These are phyloP conservation scores for Syzygium oleosum DNA, from an alignment of 345 rosid species.

Conservation along the genomic window DNA sequence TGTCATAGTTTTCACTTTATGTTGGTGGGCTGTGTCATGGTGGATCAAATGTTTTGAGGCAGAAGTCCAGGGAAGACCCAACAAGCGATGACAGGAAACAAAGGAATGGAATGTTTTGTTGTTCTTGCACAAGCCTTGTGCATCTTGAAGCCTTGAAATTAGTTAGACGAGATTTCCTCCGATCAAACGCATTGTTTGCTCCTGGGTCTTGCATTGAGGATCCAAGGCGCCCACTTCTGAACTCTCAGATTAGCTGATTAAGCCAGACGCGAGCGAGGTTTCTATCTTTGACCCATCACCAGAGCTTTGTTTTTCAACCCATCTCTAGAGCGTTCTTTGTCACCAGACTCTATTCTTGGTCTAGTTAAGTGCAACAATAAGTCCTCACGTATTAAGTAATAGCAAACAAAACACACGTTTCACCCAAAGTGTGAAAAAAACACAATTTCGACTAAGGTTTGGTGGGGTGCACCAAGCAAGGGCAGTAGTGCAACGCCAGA, in stretches of 20 bases:
- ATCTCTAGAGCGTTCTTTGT: too few species aligned
- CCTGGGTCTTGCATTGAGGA: not conserved
- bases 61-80: not conserved
- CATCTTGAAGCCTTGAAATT: too few species aligned
- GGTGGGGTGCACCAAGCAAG: slow-evolving; percentile 9
- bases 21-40: not conserved
- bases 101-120: not conserved
- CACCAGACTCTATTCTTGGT: too few species aligned
- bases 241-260: not conserved
- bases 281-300: not conserved
- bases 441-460: not conserved
- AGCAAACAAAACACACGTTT: too few species aligned
- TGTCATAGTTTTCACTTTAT: not conserved
- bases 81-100: not conserved
- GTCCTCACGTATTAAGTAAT: too few species aligned
- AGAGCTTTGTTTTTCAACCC: not conserved
- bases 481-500: slow-evolving; percentile 3
- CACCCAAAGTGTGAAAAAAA: too few species aligned
- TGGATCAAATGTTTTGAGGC: not conserved
- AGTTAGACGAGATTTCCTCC: too few species aligned
- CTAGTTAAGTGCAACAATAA: too few species aligned
- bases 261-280: not conserved
- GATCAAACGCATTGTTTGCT: too few species aligned
- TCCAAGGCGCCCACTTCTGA: not conserved
- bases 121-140: not conserved